phyloP scores from a whole-genome alignment of 441 rosid genomes.

The Jatropha podagrica region DNA sequence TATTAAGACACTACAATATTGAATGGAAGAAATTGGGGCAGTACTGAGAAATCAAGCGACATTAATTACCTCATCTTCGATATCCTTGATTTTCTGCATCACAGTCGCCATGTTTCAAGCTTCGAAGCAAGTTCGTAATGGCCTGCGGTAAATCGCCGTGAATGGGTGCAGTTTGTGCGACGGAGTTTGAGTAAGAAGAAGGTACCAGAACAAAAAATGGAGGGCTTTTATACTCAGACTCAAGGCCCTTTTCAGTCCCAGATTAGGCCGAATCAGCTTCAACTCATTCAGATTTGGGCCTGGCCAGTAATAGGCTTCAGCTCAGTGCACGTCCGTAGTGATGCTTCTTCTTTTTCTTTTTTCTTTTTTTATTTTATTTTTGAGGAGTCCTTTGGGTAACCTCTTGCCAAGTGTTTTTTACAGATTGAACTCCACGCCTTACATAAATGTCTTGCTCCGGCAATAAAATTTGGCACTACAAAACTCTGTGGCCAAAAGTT shows the following conservation, averaged over 20 bases:
- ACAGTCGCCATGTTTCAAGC: constrained; percentile 60
- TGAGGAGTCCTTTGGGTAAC: no score
- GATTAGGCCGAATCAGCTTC: background rate
- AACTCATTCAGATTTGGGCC: background rate
- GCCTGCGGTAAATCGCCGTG: background rate
- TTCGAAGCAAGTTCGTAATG: constrained; percentile 10
- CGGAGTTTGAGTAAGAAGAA: background rate
- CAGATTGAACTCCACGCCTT: no score
- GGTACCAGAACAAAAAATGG: background rate
- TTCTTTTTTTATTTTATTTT: no score
- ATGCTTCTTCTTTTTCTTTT: no score
- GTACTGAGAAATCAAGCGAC: background rate
- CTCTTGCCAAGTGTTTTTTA: no score
- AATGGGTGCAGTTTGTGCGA: background rate
- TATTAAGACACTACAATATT: background rate
- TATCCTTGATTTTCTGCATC: constrained; percentile 87
- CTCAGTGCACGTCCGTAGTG: background rate
- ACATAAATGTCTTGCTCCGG: no score
- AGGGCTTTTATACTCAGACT: background rate
- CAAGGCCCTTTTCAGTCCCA: background rate
- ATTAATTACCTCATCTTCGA: constrained; percentile 71
- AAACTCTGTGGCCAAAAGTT: no score
- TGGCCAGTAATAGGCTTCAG: background rate
- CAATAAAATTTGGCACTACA: no score
- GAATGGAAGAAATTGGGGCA: background rate